phyloP scores from a whole-genome alignment of 78 protist species.

The Dictyostelium capitatum region DNA sequence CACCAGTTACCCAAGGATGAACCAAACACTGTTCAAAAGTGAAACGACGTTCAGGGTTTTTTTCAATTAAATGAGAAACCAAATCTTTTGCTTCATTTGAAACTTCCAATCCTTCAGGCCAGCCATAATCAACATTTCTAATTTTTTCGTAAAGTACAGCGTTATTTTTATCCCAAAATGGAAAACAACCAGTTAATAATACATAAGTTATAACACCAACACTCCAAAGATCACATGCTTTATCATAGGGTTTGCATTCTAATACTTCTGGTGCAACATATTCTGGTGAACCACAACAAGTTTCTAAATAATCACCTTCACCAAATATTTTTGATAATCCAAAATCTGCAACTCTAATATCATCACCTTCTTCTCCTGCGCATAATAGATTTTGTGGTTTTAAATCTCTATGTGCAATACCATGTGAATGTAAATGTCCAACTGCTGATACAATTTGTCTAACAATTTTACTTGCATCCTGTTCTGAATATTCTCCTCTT shows the following conservation, averaged over 20 bases:
- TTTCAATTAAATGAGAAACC: conserved; percentile 67
- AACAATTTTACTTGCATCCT: conserved; percentile 87
- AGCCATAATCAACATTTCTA: conserved; percentile 84
- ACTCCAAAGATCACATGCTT: conserved; percentile 88
- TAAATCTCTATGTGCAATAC: conserved; percentile 94
- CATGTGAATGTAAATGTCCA: conserved; percentile 90
- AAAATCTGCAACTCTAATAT: conserved; percentile 93
- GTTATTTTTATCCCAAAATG: conserved; percentile 76
- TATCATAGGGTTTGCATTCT: conserved; percentile 81
- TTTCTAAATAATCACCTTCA: conserved; percentile 85
- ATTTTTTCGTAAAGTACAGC: conserved; percentile 81
- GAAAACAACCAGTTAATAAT: conserved; percentile 77
- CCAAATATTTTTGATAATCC: conserved; percentile 90
- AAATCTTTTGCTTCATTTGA: conserved; percentile 83
- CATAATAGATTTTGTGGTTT: conserved; percentile 83
- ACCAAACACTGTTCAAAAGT: conserved; percentile 75
- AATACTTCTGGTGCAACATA: conserved; percentile 90
- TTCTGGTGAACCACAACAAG: conserved; percentile 94
- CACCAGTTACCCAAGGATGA: conserved; percentile 82
- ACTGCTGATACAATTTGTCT: conserved; percentile 88
- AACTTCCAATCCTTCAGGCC: conserved; percentile 81
- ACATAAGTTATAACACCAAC: conserved; percentile 90
- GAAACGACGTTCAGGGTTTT: conserved; percentile 72
- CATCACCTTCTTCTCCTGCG: conserved; percentile 73
- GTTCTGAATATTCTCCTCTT: conserved; percentile 91